Percentiles rank a stretch among this genome's conserved stretches.
Evolutionary conservation across 2,329 filamentous ascomycete species (phyloP).

Genomic region (Fusarium phyllophilum): DNA sequence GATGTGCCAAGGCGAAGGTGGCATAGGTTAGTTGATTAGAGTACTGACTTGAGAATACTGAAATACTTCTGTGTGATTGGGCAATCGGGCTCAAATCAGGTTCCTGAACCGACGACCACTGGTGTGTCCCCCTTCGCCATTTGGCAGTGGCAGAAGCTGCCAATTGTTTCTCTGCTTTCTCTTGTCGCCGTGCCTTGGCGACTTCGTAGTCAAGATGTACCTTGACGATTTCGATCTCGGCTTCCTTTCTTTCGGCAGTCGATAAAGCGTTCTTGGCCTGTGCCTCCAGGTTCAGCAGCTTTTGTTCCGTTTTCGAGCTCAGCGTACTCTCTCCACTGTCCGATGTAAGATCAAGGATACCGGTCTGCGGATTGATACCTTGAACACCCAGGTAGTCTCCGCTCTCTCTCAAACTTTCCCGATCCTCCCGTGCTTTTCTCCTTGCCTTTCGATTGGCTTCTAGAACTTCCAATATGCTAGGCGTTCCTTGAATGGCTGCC

Average conservation of each 20-base stretch:
- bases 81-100: constrained; percentile 61
- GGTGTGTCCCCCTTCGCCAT: constrained; percentile 58
- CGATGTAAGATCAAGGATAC: constrained; percentile 61
- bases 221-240: constrained; percentile 56
- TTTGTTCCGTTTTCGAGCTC: constrained; percentile 46
- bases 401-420: constrained; percentile 61
- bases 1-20: neutral
- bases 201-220: constrained; percentile 46
- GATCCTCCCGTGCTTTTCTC: constrained; percentile 47
- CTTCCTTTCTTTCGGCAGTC: constrained; percentile 56
- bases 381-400: constrained; percentile 69
- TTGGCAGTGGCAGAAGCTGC: constrained; percentile 47
- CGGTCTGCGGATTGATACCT: constrained; percentile 67
- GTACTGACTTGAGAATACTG: constrained; percentile 40
- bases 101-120: constrained; percentile 64
- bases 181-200: constrained; percentile 56
- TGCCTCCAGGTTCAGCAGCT: constrained; percentile 47
- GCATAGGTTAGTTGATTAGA: constrained; percentile 13
- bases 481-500: neutral
- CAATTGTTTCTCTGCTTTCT: constrained; percentile 51
- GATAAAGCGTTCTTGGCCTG: constrained; percentile 49
- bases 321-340: constrained; percentile 55
- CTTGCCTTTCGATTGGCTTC: constrained; percentile 49
- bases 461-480: constrained; percentile 30
- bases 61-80: constrained; percentile 51